A percentile compares a stretch with the other conserved stretches of the same genome.
Conservation (phyloP, 2,329 filamentous ascomycete species). For the Aspergillus felis region DNA sequence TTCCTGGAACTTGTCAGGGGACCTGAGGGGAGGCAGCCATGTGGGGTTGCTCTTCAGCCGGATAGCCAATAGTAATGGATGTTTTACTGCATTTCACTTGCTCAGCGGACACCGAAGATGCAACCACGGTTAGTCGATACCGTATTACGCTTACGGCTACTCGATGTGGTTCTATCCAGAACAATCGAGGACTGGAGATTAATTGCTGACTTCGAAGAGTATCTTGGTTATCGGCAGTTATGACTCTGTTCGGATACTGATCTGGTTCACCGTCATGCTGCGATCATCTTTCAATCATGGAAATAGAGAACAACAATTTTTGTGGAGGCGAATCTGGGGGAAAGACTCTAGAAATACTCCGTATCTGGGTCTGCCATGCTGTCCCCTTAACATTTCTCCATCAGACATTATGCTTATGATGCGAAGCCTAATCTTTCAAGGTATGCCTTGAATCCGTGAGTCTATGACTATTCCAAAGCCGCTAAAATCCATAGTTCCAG, state of each 20-base stretch:
- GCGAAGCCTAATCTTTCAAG: neutral
- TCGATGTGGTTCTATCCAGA: neutral
- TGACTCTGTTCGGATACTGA: too few relatives aligned
- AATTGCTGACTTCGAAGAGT: neutral
- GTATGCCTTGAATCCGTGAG: neutral
- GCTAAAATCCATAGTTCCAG: neutral
- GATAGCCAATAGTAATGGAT: neutral
- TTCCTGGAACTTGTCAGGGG: neutral
- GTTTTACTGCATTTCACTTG: neutral
- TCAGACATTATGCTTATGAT: neutral
- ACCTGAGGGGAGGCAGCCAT: neutral
- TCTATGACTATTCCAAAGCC: neutral
- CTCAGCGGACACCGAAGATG: neutral
- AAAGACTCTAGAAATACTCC: neutral
- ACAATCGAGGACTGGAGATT: neutral
- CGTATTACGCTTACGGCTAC: neutral
- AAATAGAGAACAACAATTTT: neutral
- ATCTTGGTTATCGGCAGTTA: neutral
- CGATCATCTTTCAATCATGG: neutral
- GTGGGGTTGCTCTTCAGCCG: neutral
- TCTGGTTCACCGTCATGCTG: neutral
- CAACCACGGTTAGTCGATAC: neutral
- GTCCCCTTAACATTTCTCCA: neutral
- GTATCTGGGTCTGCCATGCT: too few relatives aligned
- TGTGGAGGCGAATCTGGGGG: neutral